Percentiles rank a stretch among this genome's conserved stretches.
Evolutionary conservation across 805 yeast species (phyloP).

Genomic region (Ogataea trehalophila): DNA sequence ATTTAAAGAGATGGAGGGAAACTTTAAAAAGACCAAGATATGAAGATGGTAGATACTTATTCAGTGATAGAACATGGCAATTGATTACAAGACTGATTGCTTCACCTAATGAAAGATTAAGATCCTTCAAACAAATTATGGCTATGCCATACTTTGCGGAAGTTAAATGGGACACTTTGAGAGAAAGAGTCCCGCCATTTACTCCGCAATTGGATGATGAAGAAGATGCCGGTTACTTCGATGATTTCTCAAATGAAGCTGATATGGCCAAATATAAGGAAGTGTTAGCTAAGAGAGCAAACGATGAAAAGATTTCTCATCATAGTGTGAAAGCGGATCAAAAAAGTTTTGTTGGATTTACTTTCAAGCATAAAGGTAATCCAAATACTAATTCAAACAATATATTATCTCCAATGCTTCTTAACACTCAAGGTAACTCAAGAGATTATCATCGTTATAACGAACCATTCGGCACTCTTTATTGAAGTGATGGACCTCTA

Average conservation of each 20-base stretch:
- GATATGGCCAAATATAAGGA: conserved; percentile 98
- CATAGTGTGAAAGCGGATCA: conserved; percentile 52
- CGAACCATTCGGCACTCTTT: conserved; percentile 34
- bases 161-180: conserved; percentile 68
- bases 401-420: conserved; percentile 29
- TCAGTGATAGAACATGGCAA: conserved; percentile 96
- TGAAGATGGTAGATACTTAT: conserved; percentile 85
- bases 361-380: conserved; percentile 79
- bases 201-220: conserved; percentile 96
- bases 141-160: conserved; percentile 79
- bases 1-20: conserved; percentile 88
- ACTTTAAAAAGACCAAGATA: conserved; percentile 86
- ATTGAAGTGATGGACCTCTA: conserved; percentile 11
- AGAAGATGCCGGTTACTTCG: conserved; percentile 98
- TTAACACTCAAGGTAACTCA: conserved; percentile 20
- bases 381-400: conserved; percentile 43
- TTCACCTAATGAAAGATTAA: conserved; percentile 67
- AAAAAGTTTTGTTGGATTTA: conserved; percentile 88
- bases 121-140: conserved; percentile 76
- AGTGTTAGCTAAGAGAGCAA: conserved; percentile 87
- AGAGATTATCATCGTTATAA: conserved; percentile 23
- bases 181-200: conserved; percentile 83
- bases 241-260: conserved; percentile 92
- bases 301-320: conserved; percentile 76
- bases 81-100: conserved; percentile 76